Percentiles rank a stretch among this genome's conserved stretches.
phyloP scores from a whole-genome alignment of 1,284 basidiomycete genomes.

The Cryptococcus sp. region DNA sequence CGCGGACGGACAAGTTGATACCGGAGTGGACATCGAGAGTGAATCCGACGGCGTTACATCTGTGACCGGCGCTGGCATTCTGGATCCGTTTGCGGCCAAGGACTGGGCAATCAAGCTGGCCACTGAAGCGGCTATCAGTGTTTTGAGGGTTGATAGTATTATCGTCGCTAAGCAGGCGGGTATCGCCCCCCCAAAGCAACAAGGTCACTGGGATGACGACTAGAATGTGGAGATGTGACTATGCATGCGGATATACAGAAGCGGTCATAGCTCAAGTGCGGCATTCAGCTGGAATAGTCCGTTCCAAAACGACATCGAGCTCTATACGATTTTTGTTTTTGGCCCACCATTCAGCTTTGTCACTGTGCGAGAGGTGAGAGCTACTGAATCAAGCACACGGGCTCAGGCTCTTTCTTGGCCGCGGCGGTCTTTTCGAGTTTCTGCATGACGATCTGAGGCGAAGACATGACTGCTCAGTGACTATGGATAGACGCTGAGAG shows the following conservation, averaged over 20 bases:
- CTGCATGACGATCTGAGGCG: conserved; percentile 39
- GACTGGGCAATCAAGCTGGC: conserved; percentile 55
- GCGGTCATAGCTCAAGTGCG: background rate
- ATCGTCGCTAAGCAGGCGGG: conserved; percentile 96
- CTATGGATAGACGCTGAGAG: background rate
- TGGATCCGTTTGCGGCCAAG: conserved; percentile 52
- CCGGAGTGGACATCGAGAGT: conserved; percentile 77
- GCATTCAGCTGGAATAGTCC: no score
- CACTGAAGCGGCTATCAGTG: conserved; percentile 90
- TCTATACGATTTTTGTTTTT: no score
- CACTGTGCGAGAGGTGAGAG: background rate
- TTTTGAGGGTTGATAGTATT: conserved; percentile 94
- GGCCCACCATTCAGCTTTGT: background rate
- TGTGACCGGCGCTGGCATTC: conserved; percentile 27
- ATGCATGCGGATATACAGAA: background rate
- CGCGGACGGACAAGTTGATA: conserved; percentile 58
- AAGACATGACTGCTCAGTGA: background rate
- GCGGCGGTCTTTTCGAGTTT: conserved; percentile 10
- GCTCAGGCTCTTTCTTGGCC: conserved; percentile 10
- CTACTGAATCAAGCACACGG: conserved; percentile 21
- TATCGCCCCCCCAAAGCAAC: conserved; percentile 54
- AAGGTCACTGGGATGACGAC: conserved; percentile 55
- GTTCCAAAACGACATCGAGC: no score
- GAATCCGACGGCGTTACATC: conserved; percentile 33
- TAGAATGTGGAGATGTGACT: conserved; percentile 23